Base-by-base conservation (phyloP, 1,284 basidiomycete genomes). In the Chalciporus sp. region DNA sequence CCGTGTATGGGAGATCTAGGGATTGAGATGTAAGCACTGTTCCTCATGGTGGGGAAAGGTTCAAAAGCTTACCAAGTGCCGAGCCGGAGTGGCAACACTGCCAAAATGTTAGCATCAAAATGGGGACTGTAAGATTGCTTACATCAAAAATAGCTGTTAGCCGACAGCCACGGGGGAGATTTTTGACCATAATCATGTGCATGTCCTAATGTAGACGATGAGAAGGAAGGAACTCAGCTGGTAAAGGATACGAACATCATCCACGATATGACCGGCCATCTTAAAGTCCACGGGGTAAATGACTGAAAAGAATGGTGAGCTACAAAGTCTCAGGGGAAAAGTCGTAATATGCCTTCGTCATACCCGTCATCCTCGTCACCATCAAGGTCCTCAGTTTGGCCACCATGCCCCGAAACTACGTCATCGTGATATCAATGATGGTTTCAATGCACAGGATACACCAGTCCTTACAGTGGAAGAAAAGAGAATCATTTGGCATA, bases 91-190 rank as follows among this genome's bases (percentile, higher is more conserved):
- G 85, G 59, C 85, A 87, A 37, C 81, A 84, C 84, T 86, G 56
- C 20, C 12, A 11, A 28, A 44, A 46, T 35, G 56, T 52, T 35
- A 50, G 29, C 26, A 56, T 35, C 39, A 39, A 26, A 19, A 40
- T 0, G 7, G 7, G 35, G 14, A 10, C 17, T 51, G 46, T 0
- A 12, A 43, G 23, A 31, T 40, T 28, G 67, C 86, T 66, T 63
- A 86, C 87, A 66, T 95, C 93, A 63, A 92, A 95, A 60, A 95
- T 92, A 26, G 91, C 86, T 6, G 94, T 95, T 42, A 96, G 74
- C 41, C 94, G 87, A 67, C 92, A 94, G 0, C 94, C 94, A 23
- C 85, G 69, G 27, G 93, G 93, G 3, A 96, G 79, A 14, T 85
- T 80, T 58, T 78, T 80, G 16, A 90, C 85, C 81, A 94, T 81